Evolutionary conservation across 2,329 filamentous ascomycete species (phyloP).

Genomic region (Dothistroma septosporum): DNA sequence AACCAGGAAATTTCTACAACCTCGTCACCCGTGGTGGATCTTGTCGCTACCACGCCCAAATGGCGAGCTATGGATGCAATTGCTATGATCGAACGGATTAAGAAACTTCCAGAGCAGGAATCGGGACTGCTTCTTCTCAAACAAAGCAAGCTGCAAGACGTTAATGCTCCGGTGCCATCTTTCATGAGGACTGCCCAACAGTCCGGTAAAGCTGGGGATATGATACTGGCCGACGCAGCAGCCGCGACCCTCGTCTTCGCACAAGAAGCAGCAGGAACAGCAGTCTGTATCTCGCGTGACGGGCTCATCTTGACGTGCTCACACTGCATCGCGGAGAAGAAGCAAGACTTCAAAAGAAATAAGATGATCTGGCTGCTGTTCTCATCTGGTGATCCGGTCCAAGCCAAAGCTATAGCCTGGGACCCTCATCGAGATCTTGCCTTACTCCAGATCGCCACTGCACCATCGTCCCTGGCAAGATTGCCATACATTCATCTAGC

Average conservation of each 20-base stretch:
- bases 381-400: constrained; percentile 39
- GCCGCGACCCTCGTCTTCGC: constrained; percentile 44
- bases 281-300: constrained; percentile 45
- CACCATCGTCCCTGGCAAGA: constrained; percentile 22
- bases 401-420: constrained; percentile 41
- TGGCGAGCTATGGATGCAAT: background rate
- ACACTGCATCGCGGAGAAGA: constrained; percentile 48
- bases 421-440: constrained; percentile 46
- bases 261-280: constrained; percentile 49
- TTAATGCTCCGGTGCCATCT: constrained; percentile 7
- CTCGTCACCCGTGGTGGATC: background rate
- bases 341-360: constrained; percentile 32
- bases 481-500: constrained; percentile 24
- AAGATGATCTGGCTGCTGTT: constrained; percentile 43
- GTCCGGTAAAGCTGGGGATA: background rate
- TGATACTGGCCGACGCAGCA: constrained; percentile 9
- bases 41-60: background rate
- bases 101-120: background rate
- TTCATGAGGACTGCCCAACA: background rate
- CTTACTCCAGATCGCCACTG: constrained; percentile 41
- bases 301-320: constrained; percentile 51
- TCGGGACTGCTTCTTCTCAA: constrained; percentile 9
- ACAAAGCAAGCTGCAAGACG: constrained; percentile 12
- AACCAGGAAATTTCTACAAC: background rate
- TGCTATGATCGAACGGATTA: background rate